These are phyloP conservation scores for Amorphotheca resinae DNA, from an alignment of 495 filamentous ascomycete genomes.

Conservation along the genomic window DNA sequence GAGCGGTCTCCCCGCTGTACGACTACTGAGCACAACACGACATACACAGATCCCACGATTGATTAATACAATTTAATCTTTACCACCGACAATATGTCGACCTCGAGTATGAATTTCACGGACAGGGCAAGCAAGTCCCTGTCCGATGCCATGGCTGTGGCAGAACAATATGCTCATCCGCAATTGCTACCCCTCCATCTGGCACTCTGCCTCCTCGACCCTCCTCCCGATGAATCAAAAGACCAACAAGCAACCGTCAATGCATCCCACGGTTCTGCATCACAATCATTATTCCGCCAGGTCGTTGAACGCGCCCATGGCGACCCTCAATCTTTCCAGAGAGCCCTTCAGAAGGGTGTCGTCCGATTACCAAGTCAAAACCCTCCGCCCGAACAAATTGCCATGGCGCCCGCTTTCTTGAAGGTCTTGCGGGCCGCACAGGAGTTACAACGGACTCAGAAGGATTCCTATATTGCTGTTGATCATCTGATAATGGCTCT, in stretches of 20 bases:
- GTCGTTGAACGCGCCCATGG: conserved; percentile 90
- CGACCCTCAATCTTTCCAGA: conserved; percentile 77
- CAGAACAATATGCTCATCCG: conserved; percentile 77
- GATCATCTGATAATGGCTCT: conserved; percentile 84
- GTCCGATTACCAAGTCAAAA: conserved; percentile 89
- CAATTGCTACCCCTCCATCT: conserved; percentile 84
- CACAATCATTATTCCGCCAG: conserved; percentile 74
- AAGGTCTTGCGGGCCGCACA: conserved; percentile 71
- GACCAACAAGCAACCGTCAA: conserved; percentile 54
- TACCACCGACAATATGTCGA: conserved; percentile 31
- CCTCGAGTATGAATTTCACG: conserved; percentile 65
- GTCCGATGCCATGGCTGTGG: conserved; percentile 69
- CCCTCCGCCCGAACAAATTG: conserved; percentile 78
- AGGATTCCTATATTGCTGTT: conserved; percentile 85
- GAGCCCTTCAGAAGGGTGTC: conserved; percentile 77
- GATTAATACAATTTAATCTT: too few relatives aligned
- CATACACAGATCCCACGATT: conserved; percentile 7
- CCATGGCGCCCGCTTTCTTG: conserved; percentile 65
- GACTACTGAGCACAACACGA: not conserved
- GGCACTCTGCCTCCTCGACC: conserved; percentile 78
- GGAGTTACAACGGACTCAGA: conserved; percentile 91
- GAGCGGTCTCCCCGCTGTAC: not conserved
- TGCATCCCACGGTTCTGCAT: conserved; percentile 40
- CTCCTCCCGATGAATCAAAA: conserved; percentile 60
- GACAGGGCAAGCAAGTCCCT: conserved; percentile 82